Base-by-base conservation (phyloP, 768 basidiomycete species). In the Amanita jacksonii region DNA sequence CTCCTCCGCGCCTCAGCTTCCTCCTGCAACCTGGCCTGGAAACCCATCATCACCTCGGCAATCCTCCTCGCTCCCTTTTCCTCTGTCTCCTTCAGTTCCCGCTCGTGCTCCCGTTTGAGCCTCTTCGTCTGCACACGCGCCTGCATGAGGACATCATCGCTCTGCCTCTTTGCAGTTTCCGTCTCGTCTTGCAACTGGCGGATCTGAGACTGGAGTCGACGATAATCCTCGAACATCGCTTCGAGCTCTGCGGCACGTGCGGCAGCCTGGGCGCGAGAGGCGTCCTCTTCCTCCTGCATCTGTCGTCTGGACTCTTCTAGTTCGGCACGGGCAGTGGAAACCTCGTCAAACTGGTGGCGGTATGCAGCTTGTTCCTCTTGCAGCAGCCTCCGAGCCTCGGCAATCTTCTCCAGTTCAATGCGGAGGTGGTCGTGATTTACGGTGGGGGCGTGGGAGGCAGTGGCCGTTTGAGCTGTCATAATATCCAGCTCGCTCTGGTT, bases 401-500 rank as follows among this genome's bases (percentile, higher is more conserved):
- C 35, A 19, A 45, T n/a, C 22, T 45, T 45, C 15, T 37, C 36
- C 9, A 45, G 25, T 23, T 45, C 44, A 18, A 38, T 36, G 22
- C 44, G 37, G 15, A 38, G 5, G 4, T 31, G 25, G 22, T 45
- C 44, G 6, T 38, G 22, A 31, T 45, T 28, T 12, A 23, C 36
- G 24, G 6, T 28, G 27, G n/a, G n/a, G n/a, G n/a, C n/a, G n/a
- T n/a, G n/a, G n/a, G n/a, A n/a, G n/a, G n/a, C n/a, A n/a, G 6
- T 28, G 7, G 27, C 27, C 12, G 19, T 18, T 18, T 45, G 35
- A 6, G 43, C n/a, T 8, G 27, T 20, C 36, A 45, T 22, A 20
- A 45, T 45, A 45, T 45, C 44, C 19, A 38, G 44, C 13, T 45
- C 33, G 37, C 44, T 45, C 28, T 32, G 27, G 28, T 45, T 38